Base-by-base conservation (phyloP, 306 rosid genomes). In the Medicago arabica region DNA sequence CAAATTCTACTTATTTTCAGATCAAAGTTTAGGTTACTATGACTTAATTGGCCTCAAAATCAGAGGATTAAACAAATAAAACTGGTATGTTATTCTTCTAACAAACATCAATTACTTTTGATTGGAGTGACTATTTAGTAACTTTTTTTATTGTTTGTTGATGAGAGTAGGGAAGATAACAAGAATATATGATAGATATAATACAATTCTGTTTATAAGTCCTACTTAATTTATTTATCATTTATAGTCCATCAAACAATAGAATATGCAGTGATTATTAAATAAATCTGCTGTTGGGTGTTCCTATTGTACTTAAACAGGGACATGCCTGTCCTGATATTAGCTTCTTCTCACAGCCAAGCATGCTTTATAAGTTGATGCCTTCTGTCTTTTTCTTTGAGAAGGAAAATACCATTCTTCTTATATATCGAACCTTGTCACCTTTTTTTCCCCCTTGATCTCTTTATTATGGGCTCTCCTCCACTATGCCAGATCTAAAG, bases 401-500 rank as follows among this genome's bases (percentile, higher is more conserved):
- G 62, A 74, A 61, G 14, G 6, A 61, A 31, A 61, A 14, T 31
- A 72, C 82, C 63, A 85, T 87, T 86, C 79, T 78, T 81, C 68
- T 82, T 63, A 17, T 17, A 16, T 53, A 74, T 70, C 69, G 87
- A 87, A 91, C 86, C 87, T 89, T 86, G 69, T 55, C 9, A 49
- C 85, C 67, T 28, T 73, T 80, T 64, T 73, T 73, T 80, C 17
- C 5, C 1, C 38, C 7, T 31, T 25, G 28, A 15, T 58, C 8
- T 49, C 61, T 74, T 61, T 84, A 80, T 62, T 86, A 85, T 89
- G 94, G 92, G 5, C 84, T 86, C 31, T 28, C 31, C 88, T 91
- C 97, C 97, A 89, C 88, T 85, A 81, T 54, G 67, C 88, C 83
- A 79, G 57, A 75, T 81, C 82, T 79, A 87, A 86, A 84, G 87